Base-by-base conservation (phyloP, 1,284 basidiomycete species). In the Ustilago trichophora region DNA sequence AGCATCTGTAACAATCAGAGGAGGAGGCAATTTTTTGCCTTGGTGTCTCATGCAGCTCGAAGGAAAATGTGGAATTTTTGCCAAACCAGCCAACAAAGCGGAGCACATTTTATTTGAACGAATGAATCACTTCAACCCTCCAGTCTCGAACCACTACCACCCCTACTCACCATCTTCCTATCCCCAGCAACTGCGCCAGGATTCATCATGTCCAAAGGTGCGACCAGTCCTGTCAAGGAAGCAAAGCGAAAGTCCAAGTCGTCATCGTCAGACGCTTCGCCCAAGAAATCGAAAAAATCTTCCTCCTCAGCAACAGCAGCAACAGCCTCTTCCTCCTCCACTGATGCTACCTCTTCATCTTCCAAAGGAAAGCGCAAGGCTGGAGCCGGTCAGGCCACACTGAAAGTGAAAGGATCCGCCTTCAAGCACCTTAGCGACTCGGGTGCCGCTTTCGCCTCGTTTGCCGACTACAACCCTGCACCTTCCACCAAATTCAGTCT, bases 391-490 rank as follows among this genome's bases (percentile, higher is more conserved):
- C 55, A 70, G 40, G 67, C 62, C 1, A 48, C 46, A 4, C 41
- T 64, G 33, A 48, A 45, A 36, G 37, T 70, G n/a, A 43, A 51
- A 22, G 52, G 43, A 4, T 46, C 59, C 19, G 41, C 46, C 24
- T 55, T 63, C 33, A 36, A 43, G 22, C 46, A 63, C 13, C 52
- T 56, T 9, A 68, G 66, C 51, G 15, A 53, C 25, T 57, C 66
- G 0, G 67, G 67, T 15, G 56, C 56, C 21, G 62, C 56, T 1
- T 55, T 65, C 8, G 67, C 67, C 13, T 70, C 60, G n/a, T 70
- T 70, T 27, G 47, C 67, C 32, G 67, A 70, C 46, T 70, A 60
- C 50, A 48, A 53, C 12, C 67, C 67, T 15, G 60, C 67, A 2
- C 56, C 60, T 8, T 64, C 60, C 13, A 64, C 67, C 51, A 48